Base-by-base conservation (phyloP, 225 moss, liverwort and hornwort species). In the Rhytidiadelphus loreus region DNA sequence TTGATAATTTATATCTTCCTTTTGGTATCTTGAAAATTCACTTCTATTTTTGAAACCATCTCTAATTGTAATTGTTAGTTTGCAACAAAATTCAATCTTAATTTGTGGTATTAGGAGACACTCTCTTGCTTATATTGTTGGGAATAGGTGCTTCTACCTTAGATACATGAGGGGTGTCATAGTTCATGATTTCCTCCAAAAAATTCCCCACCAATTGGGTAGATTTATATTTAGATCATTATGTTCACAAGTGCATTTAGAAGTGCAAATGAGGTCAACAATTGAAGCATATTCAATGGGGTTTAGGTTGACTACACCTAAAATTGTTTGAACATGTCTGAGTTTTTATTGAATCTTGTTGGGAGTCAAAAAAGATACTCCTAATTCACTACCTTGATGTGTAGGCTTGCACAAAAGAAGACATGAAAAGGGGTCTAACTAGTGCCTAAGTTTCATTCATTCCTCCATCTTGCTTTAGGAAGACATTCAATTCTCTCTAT, bases 191-290 rank as follows among this genome's bases (percentile, higher is more conserved):
- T 83, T 66, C 5, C 0, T 25, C 30, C 5, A 56, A 84, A 32
- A 56, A 32, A 1, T 41, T 30, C 7, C 25, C 11, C 4, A 32
- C 7, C 7, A 57, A 41, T 30, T 55, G 21, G 56, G 2, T 16
- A 66, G 17, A 52, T 53, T 53, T 65, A 6, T 29, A 2, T 20
- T n/a, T 28, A 26, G 11, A 82, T 8, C 2, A n/a, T 18, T 65
- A 26, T 2, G 0, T 24, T 52, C 2, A 8, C 6, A 50, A 16
- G 25, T 50, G 7, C 17, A 63, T 48, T 37, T 13, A 24, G 26
- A 82, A 7, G 52, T 2, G 0, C 26, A 26, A 50, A 17, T 0
- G 0, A 65, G 35, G 11, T 64, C 2, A 2, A 24, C 0, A 37
- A 0, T 25, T 25, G 16, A 39, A n/a, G 11, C 4, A n/a, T 57